These are phyloP conservation scores for Salicornia ramosissima DNA, from an alignment of 148 eudicot species.

Conservation along the genomic window DNA sequence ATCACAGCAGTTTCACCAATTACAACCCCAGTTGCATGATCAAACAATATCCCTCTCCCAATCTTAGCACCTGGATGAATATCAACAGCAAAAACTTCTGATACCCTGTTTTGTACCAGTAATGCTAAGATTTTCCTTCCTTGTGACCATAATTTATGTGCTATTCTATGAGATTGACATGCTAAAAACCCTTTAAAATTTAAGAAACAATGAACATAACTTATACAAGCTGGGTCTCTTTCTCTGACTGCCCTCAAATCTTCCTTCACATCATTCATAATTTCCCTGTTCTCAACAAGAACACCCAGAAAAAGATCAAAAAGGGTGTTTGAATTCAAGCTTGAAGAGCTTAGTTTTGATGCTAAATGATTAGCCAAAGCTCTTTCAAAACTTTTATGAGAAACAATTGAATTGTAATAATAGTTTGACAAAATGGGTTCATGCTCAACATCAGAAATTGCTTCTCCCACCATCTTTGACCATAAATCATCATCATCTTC, in stretches of 20 bases:
- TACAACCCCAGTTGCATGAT: constrained; percentile 84
- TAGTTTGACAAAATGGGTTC: constrained; percentile 68
- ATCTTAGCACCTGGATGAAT: constrained; percentile 83
- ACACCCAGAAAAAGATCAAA: constrained; percentile 48
- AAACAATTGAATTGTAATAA: constrained; percentile 47
- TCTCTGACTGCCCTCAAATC: constrained; percentile 68
- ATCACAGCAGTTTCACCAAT: constrained; percentile 89
- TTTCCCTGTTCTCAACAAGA: constrained; percentile 36
- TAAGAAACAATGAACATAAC: constrained; percentile 70
- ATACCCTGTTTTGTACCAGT: constrained; percentile 58
- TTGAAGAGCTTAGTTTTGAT: constrained; percentile 41
- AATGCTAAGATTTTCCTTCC: constrained; percentile 57
- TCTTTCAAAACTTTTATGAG: constrained; percentile 44
- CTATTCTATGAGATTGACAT: constrained; percentile 64
- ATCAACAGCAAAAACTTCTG: constrained; percentile 74
- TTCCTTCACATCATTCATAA: constrained; percentile 35
- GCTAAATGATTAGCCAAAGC: constrained; percentile 65
- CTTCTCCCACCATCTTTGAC: constrained; percentile 54
- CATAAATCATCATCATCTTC: constrained; percentile 39
- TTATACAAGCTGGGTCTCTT: constrained; percentile 82
- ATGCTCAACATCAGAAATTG: constrained; percentile 45
- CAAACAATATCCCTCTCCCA: constrained; percentile 69
- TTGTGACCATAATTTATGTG: constrained; percentile 61
- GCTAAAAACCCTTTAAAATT: constrained; percentile 81
- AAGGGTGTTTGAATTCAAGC: constrained; percentile 40